Conservation (phyloP, 495 filamentous ascomycete genomes). For the Hyaloscypha bicolor region DNA sequence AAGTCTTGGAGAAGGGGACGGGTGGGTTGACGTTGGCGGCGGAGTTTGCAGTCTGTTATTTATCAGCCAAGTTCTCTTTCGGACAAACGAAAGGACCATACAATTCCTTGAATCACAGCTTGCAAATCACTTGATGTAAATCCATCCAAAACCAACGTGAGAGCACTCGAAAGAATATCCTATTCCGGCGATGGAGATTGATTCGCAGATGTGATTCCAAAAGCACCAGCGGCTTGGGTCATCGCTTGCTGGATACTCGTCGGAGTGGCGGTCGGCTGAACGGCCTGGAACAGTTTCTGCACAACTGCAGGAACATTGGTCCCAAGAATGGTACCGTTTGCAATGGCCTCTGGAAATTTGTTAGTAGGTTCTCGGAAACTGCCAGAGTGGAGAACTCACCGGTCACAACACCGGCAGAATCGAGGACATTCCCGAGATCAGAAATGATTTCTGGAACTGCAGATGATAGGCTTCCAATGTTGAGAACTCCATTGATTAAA, state of each 20-base stretch:
- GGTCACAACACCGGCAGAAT: neutral
- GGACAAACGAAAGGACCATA: slow-evolving; percentile 2
- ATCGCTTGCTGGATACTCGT: slow-evolving; percentile 15
- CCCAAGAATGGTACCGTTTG: slow-evolving; percentile 21
- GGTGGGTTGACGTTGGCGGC: slow-evolving; percentile 27
- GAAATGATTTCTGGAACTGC: slow-evolving; percentile 9
- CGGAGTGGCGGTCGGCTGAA: slow-evolving; percentile 16
- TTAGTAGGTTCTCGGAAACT: neutral
- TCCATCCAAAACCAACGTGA: slow-evolving; percentile 17
- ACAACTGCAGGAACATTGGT: slow-evolving; percentile 22
- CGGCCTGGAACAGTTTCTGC: slow-evolving; percentile 20
- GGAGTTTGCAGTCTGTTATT: slow-evolving; percentile 7
- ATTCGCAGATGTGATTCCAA: slow-evolving; percentile 1
- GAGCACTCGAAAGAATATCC: slow-evolving; percentile 21
- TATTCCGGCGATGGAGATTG: slow-evolving; percentile 2
- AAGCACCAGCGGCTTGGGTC: neutral
- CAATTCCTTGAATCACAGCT: slow-evolving; percentile 13
- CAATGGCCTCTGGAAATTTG: slow-evolving; percentile 18
- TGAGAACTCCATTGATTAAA: slow-evolving; percentile 2
- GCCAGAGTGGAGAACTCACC: neutral
- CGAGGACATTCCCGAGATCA: neutral
- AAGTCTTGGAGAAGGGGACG: slow-evolving; percentile 37
- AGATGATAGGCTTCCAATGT: slow-evolving; percentile 11
- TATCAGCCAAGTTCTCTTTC: neutral
- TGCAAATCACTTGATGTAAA: slow-evolving; percentile 21